phyloP scores from a whole-genome alignment of 179 eudicot genomes.

The Carnegiea gigantea region DNA sequence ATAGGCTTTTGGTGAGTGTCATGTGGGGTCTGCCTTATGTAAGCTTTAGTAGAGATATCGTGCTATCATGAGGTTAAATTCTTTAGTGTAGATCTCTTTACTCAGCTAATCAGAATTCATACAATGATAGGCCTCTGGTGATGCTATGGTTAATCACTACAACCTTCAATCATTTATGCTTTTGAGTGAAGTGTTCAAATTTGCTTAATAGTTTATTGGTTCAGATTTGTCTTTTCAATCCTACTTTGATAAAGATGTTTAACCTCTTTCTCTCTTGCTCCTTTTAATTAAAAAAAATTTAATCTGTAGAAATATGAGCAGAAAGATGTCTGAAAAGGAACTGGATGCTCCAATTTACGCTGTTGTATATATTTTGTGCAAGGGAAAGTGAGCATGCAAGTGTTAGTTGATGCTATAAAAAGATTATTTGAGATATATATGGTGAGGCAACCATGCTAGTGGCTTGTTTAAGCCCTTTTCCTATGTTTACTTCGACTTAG shows the following conservation, averaged over 20 bases:
- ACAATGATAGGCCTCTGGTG: background rate
- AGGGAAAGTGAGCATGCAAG: background rate
- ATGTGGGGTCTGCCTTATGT: background rate
- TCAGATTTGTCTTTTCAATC: too few relatives aligned
- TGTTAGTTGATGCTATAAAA: background rate
- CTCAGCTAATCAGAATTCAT: background rate
- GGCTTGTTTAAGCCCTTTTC: background rate
- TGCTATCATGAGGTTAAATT: background rate
- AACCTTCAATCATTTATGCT: background rate
- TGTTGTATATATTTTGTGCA: background rate
- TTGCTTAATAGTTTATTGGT: background rate
- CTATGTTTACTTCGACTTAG: background rate
- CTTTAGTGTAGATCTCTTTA: background rate
- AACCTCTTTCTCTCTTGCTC: background rate
- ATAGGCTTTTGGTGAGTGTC: constrained; percentile 96
- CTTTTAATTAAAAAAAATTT: background rate
- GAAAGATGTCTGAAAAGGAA: background rate
- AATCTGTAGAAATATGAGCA: background rate
- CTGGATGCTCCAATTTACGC: background rate
- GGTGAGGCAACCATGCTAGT: background rate
- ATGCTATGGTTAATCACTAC: background rate
- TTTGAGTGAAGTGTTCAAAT: background rate
- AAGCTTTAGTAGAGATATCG: background rate
- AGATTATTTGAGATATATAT: background rate
- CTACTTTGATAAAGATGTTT: background rate